These are phyloP conservation scores for Hirsutella minnesotensis DNA, from an alignment of 2,329 filamentous ascomycete species.

Conservation along the genomic window DNA sequence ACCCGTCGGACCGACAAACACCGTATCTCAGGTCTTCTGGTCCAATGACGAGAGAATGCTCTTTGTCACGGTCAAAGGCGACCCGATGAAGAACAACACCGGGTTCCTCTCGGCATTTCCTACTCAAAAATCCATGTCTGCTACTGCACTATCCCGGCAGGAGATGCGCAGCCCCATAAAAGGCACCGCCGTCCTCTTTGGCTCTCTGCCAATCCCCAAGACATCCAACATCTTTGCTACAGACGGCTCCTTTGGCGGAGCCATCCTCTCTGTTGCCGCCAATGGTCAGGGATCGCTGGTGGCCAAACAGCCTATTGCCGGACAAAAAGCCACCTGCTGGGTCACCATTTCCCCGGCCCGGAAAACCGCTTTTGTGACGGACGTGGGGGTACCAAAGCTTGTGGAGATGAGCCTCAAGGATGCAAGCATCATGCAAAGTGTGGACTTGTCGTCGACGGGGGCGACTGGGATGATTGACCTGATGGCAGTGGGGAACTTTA, in stretches of 20 bases:
- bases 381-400: slow-evolving; percentile 37
- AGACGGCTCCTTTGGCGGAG: slow-evolving; percentile 46
- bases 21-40: slow-evolving; percentile 49
- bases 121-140: slow-evolving; percentile 15
- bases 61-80: slow-evolving; percentile 48
- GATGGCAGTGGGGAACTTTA: slow-evolving; percentile 34
- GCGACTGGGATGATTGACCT: slow-evolving; percentile 46
- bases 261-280: slow-evolving; percentile 31
- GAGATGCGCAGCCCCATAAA: slow-evolving; percentile 28
- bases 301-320: slow-evolving; percentile 29
- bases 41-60: slow-evolving; percentile 39
- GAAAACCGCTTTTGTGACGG: slow-evolving; percentile 44
- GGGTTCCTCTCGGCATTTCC: slow-evolving; percentile 43
- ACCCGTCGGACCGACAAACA: slow-evolving; percentile 44
- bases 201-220: slow-evolving; percentile 32
- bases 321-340: slow-evolving; percentile 49
- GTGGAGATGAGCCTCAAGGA: slow-evolving; percentile 42
- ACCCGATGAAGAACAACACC: slow-evolving; percentile 39
- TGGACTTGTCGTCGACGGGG: slow-evolving; percentile 31
- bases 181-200: slow-evolving; percentile 48
- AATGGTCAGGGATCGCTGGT: slow-evolving; percentile 20
- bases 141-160: background rate
- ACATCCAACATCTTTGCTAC: slow-evolving; percentile 37
- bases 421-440: slow-evolving; percentile 29
- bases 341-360: slow-evolving; percentile 34